Evolutionary conservation across 2,329 filamentous ascomycete genomes (phyloP), one percentile per base, ranked within the genome.

Genomic region (Pezicula carpinea): DNA sequence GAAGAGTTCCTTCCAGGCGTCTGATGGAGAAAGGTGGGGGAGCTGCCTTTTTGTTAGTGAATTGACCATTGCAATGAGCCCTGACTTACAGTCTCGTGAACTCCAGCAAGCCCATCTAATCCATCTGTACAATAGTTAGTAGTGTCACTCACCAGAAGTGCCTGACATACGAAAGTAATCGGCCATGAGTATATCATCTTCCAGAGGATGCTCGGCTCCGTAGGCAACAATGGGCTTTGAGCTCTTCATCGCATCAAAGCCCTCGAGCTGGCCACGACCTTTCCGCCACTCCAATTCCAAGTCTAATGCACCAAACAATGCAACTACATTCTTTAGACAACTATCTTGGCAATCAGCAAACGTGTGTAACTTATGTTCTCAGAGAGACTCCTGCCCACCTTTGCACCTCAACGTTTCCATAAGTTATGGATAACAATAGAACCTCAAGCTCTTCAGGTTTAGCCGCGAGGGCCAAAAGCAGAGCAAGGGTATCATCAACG

Each of bases 301-400:
- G 55, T 95, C 89, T 44, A 99, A 78, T 49, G 95, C 85, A 60
- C 96, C 85, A 71, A 99, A 97, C 51, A 97, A 74, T 19, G 89
- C 87, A 33, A 97, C 84, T 14, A 87, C 83, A 68, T 99, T 99
- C 43, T 86, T 83, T 43, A 96, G 75, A 60, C 90, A 96, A 66
- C 86, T 91, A 50, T 17, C 39, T 18, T 18, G 22, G 14, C 33
- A 13, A 39, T 50, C 31, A 57, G 41, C 21, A 47, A 23, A 26
- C 5, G 33, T 23, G 26, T 29, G 26, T 29, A 29, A 29, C 15
- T 38, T 21, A 6, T 6, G 2, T 21, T 21, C 15, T 13, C 35
- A 14, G 17, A 15, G 17, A 21, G 14, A 11, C 8, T 18, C 31
- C 3, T 10, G 55, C 70, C 50, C 66, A 89, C 87, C 82, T 91